Conservation (phyloP, 1,139 yeast genomes). For the Eremothecium sinecaudum region DNA sequence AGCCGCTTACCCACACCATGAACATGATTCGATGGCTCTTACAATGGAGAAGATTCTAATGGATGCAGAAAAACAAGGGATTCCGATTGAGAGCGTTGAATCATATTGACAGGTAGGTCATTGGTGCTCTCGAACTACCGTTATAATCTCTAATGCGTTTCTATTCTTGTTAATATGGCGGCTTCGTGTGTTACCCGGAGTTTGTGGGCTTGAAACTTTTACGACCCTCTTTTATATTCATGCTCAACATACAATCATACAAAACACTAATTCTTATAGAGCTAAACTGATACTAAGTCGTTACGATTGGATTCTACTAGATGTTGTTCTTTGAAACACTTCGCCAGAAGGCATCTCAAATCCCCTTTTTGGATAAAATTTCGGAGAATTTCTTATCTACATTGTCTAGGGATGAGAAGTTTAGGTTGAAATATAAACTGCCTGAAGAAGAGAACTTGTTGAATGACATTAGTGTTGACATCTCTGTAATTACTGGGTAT, state of each 20-base stretch:
- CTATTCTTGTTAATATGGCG: too few relatives aligned
- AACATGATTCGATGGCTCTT: constrained; percentile 30
- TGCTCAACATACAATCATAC: too few relatives aligned
- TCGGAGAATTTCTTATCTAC: constrained; percentile 25
- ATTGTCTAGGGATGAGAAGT: constrained; percentile 52
- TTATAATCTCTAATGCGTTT: too few relatives aligned
- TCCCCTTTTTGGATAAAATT: constrained; percentile 35
- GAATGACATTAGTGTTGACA: constrained; percentile 62
- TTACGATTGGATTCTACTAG: too few relatives aligned
- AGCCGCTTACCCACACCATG: constrained; percentile 32
- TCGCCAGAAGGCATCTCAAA: constrained; percentile 40
- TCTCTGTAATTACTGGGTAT: constrained; percentile 43
- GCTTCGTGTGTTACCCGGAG: too few relatives aligned
- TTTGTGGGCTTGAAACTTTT: too few relatives aligned
- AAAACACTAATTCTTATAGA: too few relatives aligned
- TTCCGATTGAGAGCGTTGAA: too few relatives aligned
- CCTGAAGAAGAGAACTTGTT: constrained; percentile 64
- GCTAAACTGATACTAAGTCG: too few relatives aligned
- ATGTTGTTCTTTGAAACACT: constrained; percentile 47
- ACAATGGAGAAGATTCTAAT: constrained; percentile 18
- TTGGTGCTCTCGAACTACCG: too few relatives aligned
- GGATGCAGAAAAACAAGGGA: constrained; percentile 18
- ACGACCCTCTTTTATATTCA: too few relatives aligned
- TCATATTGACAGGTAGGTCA: too few relatives aligned
- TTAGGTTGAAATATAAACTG: constrained; percentile 54